Conservation (phyloP, 2,329 filamentous ascomycete genomes). For the Botryotinia globosa region DNA sequence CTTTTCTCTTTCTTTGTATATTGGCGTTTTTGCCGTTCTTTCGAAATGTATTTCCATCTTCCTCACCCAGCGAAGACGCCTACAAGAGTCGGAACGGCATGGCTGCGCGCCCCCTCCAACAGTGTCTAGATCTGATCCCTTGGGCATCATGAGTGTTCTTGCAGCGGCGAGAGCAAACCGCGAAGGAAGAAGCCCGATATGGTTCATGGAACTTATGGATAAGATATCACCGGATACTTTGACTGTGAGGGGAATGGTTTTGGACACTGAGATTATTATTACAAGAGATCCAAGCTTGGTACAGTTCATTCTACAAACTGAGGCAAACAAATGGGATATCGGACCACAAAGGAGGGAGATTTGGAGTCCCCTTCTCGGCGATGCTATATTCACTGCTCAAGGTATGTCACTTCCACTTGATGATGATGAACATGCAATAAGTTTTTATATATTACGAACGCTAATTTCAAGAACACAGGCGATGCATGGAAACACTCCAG, state of each 20-base stretch:
- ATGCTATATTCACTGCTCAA: constrained; percentile 30
- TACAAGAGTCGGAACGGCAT: not conserved
- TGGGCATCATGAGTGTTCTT: not conserved
- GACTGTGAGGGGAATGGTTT: not conserved
- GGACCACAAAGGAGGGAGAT: constrained; percentile 38
- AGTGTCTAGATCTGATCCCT: not conserved
- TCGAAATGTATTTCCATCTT: not conserved
- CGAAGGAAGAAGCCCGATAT: not conserved
- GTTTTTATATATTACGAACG: not conserved
- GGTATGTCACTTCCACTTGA: not conserved
- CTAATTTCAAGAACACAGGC: constrained; percentile 16
- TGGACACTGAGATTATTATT: constrained; percentile 7
- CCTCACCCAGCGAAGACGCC: not conserved
- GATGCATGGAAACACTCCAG: constrained; percentile 40
- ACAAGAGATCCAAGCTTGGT: constrained; percentile 7
- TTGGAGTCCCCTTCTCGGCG: constrained; percentile 35
- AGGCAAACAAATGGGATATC: constrained; percentile 38
- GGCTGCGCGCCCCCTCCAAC: not conserved
- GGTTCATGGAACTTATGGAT: constrained; percentile 12
- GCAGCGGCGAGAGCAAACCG: not conserved
- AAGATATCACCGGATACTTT: not conserved
- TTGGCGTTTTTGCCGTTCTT: not conserved
- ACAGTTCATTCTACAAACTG: not conserved
- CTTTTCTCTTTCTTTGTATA: constrained; percentile 1
- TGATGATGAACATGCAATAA: not conserved